phyloP scores from a whole-genome alignment of 2,329 filamentous ascomycete genomes.

The Cadophora malorum region DNA sequence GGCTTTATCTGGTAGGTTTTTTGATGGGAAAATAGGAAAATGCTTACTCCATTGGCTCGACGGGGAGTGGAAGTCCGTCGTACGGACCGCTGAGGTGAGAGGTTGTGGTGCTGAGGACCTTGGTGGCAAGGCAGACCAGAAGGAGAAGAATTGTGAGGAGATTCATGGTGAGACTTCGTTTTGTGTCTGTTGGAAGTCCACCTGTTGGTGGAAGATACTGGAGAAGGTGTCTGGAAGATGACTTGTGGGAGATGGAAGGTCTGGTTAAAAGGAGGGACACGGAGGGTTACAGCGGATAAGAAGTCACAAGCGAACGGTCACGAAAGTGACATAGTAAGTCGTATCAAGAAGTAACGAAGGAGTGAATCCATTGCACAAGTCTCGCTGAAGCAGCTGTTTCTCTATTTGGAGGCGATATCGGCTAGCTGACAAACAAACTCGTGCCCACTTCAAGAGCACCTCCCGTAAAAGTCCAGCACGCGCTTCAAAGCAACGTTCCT shows the following conservation, averaged over 20 bases:
- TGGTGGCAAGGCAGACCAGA: background rate
- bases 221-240: background rate
- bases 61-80: background rate
- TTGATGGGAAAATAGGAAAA: too few relatives aligned
- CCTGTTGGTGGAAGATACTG: background rate
- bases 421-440: background rate
- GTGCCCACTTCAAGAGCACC: background rate
- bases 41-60: conserved; percentile 1
- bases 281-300: background rate
- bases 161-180: background rate
- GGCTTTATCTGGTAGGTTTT: background rate
- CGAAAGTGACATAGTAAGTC: background rate
- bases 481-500: background rate
- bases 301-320: background rate
- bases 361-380: background rate
- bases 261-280: background rate
- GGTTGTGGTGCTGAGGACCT: background rate
- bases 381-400: background rate
- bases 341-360: background rate
- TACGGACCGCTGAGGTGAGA: background rate
- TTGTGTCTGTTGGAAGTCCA: background rate
- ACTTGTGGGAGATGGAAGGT: background rate
- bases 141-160: background rate
- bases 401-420: background rate
- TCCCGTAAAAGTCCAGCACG: background rate